Conservation (phyloP, 1,284 basidiomycete genomes). For the Fomes fomentarius region DNA sequence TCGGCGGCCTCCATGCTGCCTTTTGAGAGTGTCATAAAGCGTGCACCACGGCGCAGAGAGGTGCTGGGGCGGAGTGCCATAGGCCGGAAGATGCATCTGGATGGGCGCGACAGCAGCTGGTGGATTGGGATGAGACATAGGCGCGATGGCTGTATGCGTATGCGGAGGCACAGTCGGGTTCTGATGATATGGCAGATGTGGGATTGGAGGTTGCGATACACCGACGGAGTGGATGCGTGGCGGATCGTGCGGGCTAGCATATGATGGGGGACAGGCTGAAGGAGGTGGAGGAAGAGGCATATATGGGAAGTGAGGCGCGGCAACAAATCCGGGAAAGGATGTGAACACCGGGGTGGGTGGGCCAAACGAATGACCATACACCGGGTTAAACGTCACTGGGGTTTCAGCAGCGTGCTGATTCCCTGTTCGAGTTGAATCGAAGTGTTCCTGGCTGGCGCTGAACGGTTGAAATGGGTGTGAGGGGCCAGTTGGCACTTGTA, state of each 20-base stretch:
- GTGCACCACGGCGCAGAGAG: slow-evolving; percentile 13
- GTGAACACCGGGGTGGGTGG: neutral
- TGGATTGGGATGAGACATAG: neutral
- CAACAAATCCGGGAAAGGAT: neutral
- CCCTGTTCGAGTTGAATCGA: no score
- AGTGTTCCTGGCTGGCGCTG: no score
- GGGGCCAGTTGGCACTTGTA: no score
- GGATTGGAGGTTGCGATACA: no score
- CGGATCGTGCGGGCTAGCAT: neutral
- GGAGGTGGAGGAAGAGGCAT: neutral
- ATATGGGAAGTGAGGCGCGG: neutral
- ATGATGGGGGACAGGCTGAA: neutral
- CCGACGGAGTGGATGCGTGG: neutral
- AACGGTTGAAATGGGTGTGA: no score
- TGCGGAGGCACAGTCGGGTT: no score
- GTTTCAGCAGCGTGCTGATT: no score
- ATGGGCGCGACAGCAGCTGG: neutral
- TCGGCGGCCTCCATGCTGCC: neutral
- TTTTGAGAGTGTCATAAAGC: slow-evolving; percentile 18
- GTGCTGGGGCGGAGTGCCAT: neutral
- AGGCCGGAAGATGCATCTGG: neutral
- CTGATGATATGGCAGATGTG: no score
- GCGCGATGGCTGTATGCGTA: neutral
- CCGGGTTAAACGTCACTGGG: no score
- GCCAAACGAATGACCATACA: neutral